Evolutionary conservation across 2,329 filamentous ascomycete species (phyloP).

Genomic region (Monosporascus sp.): DNA sequence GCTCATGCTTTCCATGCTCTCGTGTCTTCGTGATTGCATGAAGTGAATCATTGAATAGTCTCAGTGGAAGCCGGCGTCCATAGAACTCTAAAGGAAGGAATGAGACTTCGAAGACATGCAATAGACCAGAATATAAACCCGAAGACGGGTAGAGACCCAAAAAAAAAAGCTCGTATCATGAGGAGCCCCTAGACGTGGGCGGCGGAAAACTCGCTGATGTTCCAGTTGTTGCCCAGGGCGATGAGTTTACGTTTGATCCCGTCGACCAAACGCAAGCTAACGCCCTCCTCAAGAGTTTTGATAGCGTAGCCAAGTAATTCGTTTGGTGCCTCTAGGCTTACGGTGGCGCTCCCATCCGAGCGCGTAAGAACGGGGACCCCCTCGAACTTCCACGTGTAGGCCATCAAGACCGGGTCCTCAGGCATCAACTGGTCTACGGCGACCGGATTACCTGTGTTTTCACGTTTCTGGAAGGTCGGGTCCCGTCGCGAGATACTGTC

Average conservation of each 20-base stretch:
- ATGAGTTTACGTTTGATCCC: conserved; percentile 40
- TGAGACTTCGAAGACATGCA: too few species aligned
- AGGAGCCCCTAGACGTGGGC: background rate
- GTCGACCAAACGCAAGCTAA: conserved; percentile 37
- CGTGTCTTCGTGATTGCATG: too few species aligned
- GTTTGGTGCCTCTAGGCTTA: conserved; percentile 31
- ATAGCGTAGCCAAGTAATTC: conserved; percentile 37
- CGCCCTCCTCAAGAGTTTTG: conserved; percentile 32
- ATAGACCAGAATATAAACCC: too few species aligned
- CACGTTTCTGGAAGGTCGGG: conserved; percentile 27
- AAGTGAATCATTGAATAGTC: too few species aligned
- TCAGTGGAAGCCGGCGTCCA: too few species aligned
- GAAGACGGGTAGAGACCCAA: too few species aligned
- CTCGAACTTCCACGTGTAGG: conserved; percentile 33
- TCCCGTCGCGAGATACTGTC: conserved; percentile 52
- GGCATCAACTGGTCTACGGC: conserved; percentile 36
- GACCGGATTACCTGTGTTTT: conserved; percentile 12
- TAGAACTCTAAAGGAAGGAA: too few species aligned
- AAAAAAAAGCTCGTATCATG: too few species aligned
- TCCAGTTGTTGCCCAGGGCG: conserved; percentile 34
- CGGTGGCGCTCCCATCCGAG: conserved; percentile 22
- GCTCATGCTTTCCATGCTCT: too few species aligned
- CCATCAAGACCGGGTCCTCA: conserved; percentile 31
- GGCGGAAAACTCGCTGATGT: conserved; percentile 16
- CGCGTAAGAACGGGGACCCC: conserved; percentile 31